Evolutionary conservation across 2,329 filamentous ascomycete species (phyloP), one percentile per base, ranked within the genome.

Genomic region (Cytospora paraplurivora): DNA sequence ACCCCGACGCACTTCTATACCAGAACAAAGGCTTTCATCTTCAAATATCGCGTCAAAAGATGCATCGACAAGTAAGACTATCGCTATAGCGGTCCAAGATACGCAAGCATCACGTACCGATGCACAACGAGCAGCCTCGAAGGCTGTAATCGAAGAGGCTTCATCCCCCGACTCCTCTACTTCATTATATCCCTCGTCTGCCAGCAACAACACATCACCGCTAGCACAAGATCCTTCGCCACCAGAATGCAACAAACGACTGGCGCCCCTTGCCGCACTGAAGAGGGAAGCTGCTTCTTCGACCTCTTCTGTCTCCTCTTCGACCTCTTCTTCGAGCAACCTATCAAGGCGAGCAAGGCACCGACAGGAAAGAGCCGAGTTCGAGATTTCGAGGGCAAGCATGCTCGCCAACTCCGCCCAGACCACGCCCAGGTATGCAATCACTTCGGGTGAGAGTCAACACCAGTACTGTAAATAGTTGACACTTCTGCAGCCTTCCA

Each of bases 401-500:
- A 10, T 21, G 4, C 12, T 7, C n/a, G n/a, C 44, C 44, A 47
- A 21, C 8, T 19, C 44, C 21, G 7, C n/a, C n/a, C n/a, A 4
- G 13, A 11, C 8, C n/a, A 17, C 8, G n/a, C 21, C 44, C 21
- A 19, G 13, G n/a, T 47, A 47, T 10, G n/a, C 44, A 47, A 21
- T 21, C 21, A 10, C n/a, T 2, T 21, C 15, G 44, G 44, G n/a
- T 1, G 3, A 47, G n/a, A 12, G 10, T 47, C 44, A 47, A 21
- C 2, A 10, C 11, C 3, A 1, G 12, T 17, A 21, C 12, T 33
- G 37, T 12, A 27, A 27, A 27, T 27, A n/a, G 34, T 38, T 62
- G 37, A 62, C 37, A 15, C 7, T 17, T 12, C 21, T 7, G 10
- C 13, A 63, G 62, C 34, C n/a, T 59, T 15, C 56, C 56, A 19